These are phyloP conservation scores for Cercospora berteroae DNA, from an alignment of 2,329 filamentous ascomycete genomes.

Conservation along the genomic window DNA sequence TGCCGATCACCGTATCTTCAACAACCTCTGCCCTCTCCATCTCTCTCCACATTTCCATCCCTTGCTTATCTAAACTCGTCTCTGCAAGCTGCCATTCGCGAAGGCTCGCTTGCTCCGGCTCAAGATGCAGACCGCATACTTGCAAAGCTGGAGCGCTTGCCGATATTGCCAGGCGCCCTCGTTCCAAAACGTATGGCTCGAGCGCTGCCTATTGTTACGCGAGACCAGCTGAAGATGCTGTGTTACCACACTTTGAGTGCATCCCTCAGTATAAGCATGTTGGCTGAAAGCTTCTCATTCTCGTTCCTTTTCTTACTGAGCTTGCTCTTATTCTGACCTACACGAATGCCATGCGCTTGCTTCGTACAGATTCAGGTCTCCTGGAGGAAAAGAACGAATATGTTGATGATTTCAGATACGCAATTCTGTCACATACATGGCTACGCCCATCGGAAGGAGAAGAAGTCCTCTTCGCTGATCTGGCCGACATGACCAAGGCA, in stretches of 20 bases:
- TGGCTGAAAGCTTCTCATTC: neutral
- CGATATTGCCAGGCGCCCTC: too few species aligned
- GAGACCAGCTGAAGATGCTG: neutral
- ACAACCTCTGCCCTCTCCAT: neutral
- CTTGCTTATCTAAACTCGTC: too few species aligned
- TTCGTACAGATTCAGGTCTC: neutral
- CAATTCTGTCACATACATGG: neutral
- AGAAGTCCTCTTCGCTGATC: neutral
- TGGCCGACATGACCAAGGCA: neutral
- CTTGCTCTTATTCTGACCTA: neutral
- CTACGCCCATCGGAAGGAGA: neutral
- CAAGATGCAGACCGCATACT: neutral
- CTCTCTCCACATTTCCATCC: too few species aligned
- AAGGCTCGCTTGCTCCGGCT: too few species aligned
- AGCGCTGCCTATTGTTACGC: neutral
- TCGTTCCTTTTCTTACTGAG: neutral
- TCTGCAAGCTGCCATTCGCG: too few species aligned
- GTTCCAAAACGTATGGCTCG: too few species aligned
- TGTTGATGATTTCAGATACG: neutral
- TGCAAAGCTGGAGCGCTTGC: neutral
- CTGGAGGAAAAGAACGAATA: neutral
- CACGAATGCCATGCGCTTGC: neutral
- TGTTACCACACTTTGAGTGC: neutral
- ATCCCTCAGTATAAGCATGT: neutral
- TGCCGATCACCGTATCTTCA: neutral